phyloP scores from a whole-genome alignment of 2,329 filamentous ascomycete genomes.

The Penicillium sumatraense region DNA sequence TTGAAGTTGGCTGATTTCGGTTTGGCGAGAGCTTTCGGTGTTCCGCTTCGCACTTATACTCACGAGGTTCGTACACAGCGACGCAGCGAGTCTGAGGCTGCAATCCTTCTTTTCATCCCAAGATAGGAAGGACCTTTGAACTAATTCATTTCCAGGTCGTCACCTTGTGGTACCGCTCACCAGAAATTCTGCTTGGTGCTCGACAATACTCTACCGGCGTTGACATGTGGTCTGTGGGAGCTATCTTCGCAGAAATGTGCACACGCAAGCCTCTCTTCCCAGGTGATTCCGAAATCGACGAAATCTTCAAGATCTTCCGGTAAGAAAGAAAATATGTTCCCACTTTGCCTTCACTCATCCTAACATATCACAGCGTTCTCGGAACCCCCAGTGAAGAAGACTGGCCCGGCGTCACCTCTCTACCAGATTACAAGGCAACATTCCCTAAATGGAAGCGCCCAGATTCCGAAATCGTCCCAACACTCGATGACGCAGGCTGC shows the following conservation, averaged over 20 bases:
- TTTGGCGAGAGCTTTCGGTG: conserved; percentile 85
- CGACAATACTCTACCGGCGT: conserved; percentile 92
- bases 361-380: conserved; percentile 61
- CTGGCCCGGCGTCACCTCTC: conserved; percentile 93
- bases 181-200: conserved; percentile 87
- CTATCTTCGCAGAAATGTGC: conserved; percentile 97
- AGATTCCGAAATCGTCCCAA: conserved; percentile 68
- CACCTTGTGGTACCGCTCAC: conserved; percentile 89
- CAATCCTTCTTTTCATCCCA: background rate
- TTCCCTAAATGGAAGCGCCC: conserved; percentile 91
- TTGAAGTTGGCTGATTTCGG: conserved; percentile 91
- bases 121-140: too few relatives aligned
- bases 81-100: background rate
- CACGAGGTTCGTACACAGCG: conserved; percentile 68
- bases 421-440: conserved; percentile 89
- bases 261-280: conserved; percentile 91
- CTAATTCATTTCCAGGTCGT: conserved; percentile 63
- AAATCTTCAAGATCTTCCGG: conserved; percentile 95
- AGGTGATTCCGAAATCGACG: conserved; percentile 89
- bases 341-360: conserved; percentile 3
- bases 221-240: conserved; percentile 94
- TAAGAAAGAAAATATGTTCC: conserved; percentile 49
- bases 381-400: conserved; percentile 80
- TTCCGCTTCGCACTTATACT: conserved; percentile 87
- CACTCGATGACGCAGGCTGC: conserved; percentile 66